Evolutionary conservation across 306 rosid species (phyloP), one percentile per base, ranked within the genome.

Genomic region (Citrullus amarus): DNA sequence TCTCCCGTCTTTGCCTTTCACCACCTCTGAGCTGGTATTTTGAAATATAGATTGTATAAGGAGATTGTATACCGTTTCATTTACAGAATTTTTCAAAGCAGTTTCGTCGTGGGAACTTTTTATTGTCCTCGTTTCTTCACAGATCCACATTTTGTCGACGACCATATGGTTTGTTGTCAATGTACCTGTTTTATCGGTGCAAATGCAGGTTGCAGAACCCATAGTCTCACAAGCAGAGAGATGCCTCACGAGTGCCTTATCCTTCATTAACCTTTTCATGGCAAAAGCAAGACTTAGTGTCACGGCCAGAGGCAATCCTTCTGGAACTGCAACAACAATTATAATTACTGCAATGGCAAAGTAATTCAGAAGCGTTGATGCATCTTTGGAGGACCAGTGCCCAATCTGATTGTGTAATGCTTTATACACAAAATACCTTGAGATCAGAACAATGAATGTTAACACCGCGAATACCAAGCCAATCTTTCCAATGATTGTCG

Each of bases 211-310:
- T 68, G 93, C 96, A 6, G 97, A 95, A 8, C 98, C 97, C 97
- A 95, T 92, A 1, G 98, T 92, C 82, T 95, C 98, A 22, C 97
- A 92, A 12, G 98, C 93, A 30, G 98, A 88, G 13, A 95, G 93
- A 80, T 92, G 97, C 73, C 98, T 88, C 9, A 95, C 97, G 0
- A 95, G 90, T 57, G 97, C 98, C 85, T 84, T 91, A 83, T 95
- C 96, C 32, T 80, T 81, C 97, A 95, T 95, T 6, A 95, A 51
- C 83, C 91, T 89, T 80, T 92, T 95, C 97, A 92, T 92, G 34
- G 96, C 97, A 73, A 95, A 92, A 34, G 97, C 97, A 79, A 95
- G 98, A 81, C 98, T 92, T 63, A 95, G 69, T 30, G 98, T 92
- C 78, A 95, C 97, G 6, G 98, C 98, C 79, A 95, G 79, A 46